Evolutionary conservation across 768 basidiomycete species (phyloP).

Genomic region (Coprinopsis cinerea): DNA sequence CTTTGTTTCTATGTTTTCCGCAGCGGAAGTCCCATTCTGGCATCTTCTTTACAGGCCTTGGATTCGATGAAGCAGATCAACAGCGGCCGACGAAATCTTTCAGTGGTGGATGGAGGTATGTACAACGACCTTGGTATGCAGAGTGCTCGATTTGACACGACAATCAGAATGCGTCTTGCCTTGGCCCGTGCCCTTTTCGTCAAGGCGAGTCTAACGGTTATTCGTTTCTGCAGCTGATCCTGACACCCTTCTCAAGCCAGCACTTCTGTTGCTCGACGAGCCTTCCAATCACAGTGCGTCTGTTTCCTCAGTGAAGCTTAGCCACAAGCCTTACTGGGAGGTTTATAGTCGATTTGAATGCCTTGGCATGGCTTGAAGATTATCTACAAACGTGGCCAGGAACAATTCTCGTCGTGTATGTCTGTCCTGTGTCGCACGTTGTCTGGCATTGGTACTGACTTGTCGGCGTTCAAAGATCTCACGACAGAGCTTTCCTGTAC

Average conservation of each 20-base stretch:
- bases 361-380: constrained; percentile 95
- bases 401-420: constrained; percentile 87
- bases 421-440: constrained; percentile 11
- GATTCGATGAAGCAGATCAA: constrained; percentile 88
- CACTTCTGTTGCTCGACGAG: constrained; percentile 81
- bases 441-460: neutral
- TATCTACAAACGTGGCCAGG: constrained; percentile 94
- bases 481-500: constrained; percentile 94
- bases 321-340: neutral
- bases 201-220: constrained; percentile 45
- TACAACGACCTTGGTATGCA: no score
- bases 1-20: neutral
- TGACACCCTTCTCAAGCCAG: constrained; percentile 36
- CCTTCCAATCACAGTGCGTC: constrained; percentile 91
- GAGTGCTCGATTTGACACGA: no score
- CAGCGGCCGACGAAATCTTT: constrained; percentile 76
- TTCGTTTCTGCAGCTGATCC: neutral
- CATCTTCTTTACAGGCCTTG: no score
- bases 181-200: constrained; percentile 95
- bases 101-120: constrained; percentile 92
- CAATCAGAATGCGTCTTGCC: constrained; percentile 87
- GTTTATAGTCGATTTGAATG: constrained; percentile 78
- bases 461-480: constrained; percentile 55
- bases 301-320: neutral
- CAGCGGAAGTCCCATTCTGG: neutral